A percentile compares a stretch with the other conserved stretches of the same genome.
These are phyloP conservation scores for Adenanthera pavonina DNA, from an alignment of 306 rosid genomes.

Conservation along the genomic window DNA sequence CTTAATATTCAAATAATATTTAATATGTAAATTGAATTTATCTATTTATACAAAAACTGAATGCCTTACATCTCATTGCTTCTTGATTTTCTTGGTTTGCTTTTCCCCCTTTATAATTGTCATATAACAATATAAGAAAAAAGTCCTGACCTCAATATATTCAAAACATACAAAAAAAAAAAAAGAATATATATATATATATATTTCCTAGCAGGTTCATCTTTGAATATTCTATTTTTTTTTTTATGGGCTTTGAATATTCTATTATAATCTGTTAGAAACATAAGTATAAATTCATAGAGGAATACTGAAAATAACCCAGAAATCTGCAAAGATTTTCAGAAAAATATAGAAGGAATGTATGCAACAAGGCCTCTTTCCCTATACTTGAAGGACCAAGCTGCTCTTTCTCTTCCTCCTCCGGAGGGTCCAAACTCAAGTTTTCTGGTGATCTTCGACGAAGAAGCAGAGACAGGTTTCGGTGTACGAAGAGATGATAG, in stretches of 20 bases:
- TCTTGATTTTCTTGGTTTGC: no score
- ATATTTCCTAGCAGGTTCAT: neutral
- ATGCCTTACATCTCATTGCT: no score
- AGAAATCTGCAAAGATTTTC: neutral
- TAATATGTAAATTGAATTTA: no score
- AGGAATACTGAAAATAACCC: neutral
- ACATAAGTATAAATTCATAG: neutral
- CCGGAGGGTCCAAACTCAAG: slow-evolving; percentile 50
- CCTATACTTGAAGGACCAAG: slow-evolving; percentile 14
- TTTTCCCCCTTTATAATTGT: no score
- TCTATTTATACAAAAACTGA: no score
- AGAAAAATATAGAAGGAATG: neutral
- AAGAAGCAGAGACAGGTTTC: slow-evolving; percentile 39
- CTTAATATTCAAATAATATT: no score
- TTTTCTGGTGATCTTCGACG: slow-evolving; percentile 40
- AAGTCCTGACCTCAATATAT: no score
- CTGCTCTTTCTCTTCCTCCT: slow-evolving; percentile 32
- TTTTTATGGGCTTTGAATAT: neutral
- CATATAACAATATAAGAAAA: no score
- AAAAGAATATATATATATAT: neutral
- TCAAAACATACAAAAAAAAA: neutral
- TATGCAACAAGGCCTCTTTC: slow-evolving; percentile 50
- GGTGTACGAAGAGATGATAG: slow-evolving; percentile 20
- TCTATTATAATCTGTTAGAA: neutral
- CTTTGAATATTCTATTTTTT: neutral